Evolutionary conservation across 2,329 filamentous ascomycete species (phyloP).

Genomic region (Myriosclerotinia curreyana): DNA sequence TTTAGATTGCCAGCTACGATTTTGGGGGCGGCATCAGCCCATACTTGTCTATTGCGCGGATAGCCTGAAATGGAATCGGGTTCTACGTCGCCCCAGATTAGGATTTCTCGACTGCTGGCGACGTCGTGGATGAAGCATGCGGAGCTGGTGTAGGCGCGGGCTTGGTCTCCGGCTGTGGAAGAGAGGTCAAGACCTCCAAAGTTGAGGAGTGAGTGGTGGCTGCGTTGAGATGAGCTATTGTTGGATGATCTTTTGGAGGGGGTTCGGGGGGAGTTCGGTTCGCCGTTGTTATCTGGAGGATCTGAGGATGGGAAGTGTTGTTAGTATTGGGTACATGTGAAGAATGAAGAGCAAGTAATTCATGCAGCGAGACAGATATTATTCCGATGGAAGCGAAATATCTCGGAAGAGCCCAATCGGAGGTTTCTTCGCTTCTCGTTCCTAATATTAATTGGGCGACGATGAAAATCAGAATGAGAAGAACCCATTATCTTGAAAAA

Average conservation of each 20-base stretch:
- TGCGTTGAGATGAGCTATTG: background rate
- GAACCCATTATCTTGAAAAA: background rate
- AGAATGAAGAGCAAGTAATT: background rate
- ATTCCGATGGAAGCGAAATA: background rate
- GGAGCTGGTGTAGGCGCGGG: slow-evolving; percentile 79
- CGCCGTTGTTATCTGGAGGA: background rate
- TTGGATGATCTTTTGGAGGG: background rate
- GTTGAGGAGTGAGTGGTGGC: background rate
- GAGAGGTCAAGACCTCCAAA: background rate
- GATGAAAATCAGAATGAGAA: too few species aligned
- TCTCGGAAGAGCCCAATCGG: background rate
- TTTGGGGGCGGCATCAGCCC: slow-evolving; percentile 85
- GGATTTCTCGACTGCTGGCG: slow-evolving; percentile 67
- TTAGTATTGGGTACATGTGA: background rate
- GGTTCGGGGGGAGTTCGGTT: background rate
- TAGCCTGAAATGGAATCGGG: slow-evolving; percentile 80
- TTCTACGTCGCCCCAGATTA: slow-evolving; percentile 95
- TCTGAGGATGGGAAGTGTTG: background rate
- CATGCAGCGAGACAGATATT: background rate
- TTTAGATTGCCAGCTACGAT: slow-evolving; percentile 68
- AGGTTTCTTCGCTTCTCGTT: too few species aligned
- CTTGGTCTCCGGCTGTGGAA: background rate
- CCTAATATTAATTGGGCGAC: too few species aligned
- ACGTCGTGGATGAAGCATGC: slow-evolving; percentile 89
- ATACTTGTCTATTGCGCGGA: slow-evolving; percentile 78